Evolutionary conservation across 2,329 filamentous ascomycete genomes (phyloP), one percentile per base, ranked within the genome.

Genomic region (Fusarium annulatum): DNA sequence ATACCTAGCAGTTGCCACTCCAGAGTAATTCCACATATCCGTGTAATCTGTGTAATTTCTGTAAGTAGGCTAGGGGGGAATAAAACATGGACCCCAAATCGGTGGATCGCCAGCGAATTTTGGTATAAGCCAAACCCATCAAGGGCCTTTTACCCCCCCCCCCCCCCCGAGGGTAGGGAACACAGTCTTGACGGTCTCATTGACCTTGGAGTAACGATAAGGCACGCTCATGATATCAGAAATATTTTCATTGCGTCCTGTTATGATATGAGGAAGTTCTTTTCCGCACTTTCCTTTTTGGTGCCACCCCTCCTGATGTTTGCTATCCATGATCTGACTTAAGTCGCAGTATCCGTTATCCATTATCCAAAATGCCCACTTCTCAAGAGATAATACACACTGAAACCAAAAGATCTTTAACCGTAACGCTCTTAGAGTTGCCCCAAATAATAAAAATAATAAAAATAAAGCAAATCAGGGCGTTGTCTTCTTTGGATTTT

Each of bases 171-270:
- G 26, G 26, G 26, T 30, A 45, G n/a, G 36, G n/a, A 61, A 53
- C 28, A 16, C 30, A 30, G 30, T 30, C 10, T 30, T 30, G 30
- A 30, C 41, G 18, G 34, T 34, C 34, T 38, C 12, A n/a, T 38
- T 23, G 23, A 38, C 9, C 28, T 57, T 21, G 26, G 34, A 23
- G 30, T 28, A 43, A 30, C 16, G 28, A 41, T 51, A 39, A 26
- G 21, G 9, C 43, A n/a, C 18, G 10, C 23, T 46, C 7, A 53
- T 67, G 34, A 38, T 56, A 30, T 38, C n/a, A 39, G n/a, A 60
- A 38, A 49, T 26, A 26, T 52, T 64, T 36, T n/a, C 56, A 67
- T 67, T 63, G 49, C 66, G 58, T 71, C 61, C 71, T 70, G 52
- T 46, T 57, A 58, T 42, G 16, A 48, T 30, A 46, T 18, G 19